Percentiles rank a stretch among this genome's conserved stretches.
phyloP scores from a whole-genome alignment of 306 rosid species.

The Dalbergia cochinchinensis region DNA sequence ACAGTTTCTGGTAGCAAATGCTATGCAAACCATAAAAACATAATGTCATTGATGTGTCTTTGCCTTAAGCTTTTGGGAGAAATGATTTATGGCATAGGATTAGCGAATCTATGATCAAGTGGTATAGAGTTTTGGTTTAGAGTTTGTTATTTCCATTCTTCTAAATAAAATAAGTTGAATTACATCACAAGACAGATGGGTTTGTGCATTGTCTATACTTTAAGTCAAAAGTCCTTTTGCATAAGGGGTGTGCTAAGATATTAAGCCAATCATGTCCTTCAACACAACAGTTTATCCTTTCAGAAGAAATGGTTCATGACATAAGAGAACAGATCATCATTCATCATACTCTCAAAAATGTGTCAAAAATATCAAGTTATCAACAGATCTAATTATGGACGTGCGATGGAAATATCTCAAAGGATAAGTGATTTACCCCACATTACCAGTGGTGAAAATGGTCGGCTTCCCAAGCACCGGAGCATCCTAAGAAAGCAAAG shows the following conservation, averaged over 20 bases:
- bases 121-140: not conserved
- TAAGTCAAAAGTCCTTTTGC: not conserved
- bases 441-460: constrained; percentile 57
- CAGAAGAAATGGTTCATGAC: not conserved
- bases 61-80: not conserved
- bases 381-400: constrained; percentile 31
- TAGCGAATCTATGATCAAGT: not conserved
- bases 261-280: not conserved
- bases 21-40: not conserved
- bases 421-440: constrained; percentile 64
- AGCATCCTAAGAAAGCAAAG: constrained; percentile 63
- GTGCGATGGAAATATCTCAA: constrained; percentile 14
- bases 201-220: not conserved
- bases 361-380: not conserved
- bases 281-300: not conserved
- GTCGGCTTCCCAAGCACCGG: constrained; percentile 88
- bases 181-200: not conserved
- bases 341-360: not conserved
- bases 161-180: not conserved
- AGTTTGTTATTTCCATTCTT: no score
- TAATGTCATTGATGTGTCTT: no score
- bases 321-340: no score
- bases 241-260: not conserved
- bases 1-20: not conserved
- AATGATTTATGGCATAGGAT: no score